These are phyloP conservation scores for Blastocystis sp. DNA, from an alignment of 352 stramenopile genomes.

Conservation along the genomic window DNA sequence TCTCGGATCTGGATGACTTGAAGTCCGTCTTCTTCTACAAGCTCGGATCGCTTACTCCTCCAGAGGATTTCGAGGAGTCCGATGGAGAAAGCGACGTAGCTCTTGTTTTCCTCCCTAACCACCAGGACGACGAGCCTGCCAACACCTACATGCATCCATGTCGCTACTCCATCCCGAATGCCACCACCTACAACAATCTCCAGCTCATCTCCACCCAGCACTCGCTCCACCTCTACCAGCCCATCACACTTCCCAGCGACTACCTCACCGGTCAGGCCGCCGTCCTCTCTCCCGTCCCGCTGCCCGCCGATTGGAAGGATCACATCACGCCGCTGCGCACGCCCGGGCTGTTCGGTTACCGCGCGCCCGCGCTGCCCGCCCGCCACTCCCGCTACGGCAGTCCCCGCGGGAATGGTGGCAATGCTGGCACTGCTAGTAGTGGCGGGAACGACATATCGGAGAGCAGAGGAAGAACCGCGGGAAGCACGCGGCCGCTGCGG, in stretches of 20 bases:
- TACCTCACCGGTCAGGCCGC: conserved; percentile 31
- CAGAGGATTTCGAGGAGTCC: conserved; percentile 9
- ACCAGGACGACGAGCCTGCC: conserved; percentile 27
- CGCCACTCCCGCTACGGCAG: too few relatives aligned
- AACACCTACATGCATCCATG: conserved; percentile 38
- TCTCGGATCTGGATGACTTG: conserved; percentile 25
- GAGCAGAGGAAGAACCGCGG: too few relatives aligned
- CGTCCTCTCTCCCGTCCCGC: neutral
- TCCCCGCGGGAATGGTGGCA: too few relatives aligned
- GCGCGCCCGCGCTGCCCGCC: too few relatives aligned
- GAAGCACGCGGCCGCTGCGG: too few relatives aligned
- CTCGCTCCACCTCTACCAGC: conserved; percentile 60
- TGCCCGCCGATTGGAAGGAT: conserved; percentile 38
- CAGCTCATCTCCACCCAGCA: conserved; percentile 49
- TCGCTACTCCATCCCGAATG: conserved; percentile 41
- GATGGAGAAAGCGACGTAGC: neutral
- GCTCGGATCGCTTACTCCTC: conserved; percentile 29
- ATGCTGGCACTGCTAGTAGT: too few relatives aligned
- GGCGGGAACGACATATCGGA: too few relatives aligned
- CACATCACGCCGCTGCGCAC: neutral
- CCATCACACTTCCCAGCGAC: conserved; percentile 31
- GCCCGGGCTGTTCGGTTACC: conserved; percentile 14
- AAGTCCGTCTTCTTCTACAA: conserved; percentile 57
- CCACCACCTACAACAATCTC: neutral
- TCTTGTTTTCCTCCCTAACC: neutral